Percentiles rank a stretch among this genome's conserved stretches.
Conservation (phyloP, 2,329 filamentous ascomycete genomes). For the Aspergillus versicolor region DNA sequence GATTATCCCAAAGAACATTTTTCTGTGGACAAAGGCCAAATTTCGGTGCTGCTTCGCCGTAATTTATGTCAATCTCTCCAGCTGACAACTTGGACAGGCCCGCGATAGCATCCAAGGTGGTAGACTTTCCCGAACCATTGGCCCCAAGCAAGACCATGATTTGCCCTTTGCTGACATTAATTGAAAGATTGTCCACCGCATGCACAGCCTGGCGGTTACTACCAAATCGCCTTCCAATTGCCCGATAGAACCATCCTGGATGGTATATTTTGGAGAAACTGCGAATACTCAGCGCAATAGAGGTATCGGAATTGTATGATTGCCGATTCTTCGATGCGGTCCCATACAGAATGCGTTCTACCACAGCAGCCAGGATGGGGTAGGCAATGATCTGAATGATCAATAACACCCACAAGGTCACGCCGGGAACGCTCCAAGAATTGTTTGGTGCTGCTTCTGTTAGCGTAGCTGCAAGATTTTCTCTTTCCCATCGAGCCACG, state of each 20-base stretch:
- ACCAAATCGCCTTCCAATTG: constrained; percentile 48
- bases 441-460: constrained; percentile 61
- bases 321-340: constrained; percentile 65
- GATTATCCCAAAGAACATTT: constrained; percentile 88
- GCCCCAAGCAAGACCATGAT: constrained; percentile 85
- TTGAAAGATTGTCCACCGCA: constrained; percentile 73
- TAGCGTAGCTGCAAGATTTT: constrained; percentile 61
- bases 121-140: constrained; percentile 88
- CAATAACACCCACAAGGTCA: constrained; percentile 75
- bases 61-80: constrained; percentile 76
- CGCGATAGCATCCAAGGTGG: constrained; percentile 83
- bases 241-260: constrained; percentile 60
- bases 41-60: constrained; percentile 72
- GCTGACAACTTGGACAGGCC: constrained; percentile 75
- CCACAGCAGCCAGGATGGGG: constrained; percentile 69
- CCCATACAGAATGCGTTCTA: constrained; percentile 75
- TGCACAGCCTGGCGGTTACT: constrained; percentile 63
- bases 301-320: constrained; percentile 22
- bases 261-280: constrained; percentile 76
- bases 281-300: constrained; percentile 66
- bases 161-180: constrained; percentile 72
- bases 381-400: constrained; percentile 76
- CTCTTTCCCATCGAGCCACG: constrained; percentile 72
- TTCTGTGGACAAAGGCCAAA: constrained; percentile 88
- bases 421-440: constrained; percentile 68